phyloP scores from a whole-genome alignment of 768 basidiomycete species.

The Termitomyces sp. region DNA sequence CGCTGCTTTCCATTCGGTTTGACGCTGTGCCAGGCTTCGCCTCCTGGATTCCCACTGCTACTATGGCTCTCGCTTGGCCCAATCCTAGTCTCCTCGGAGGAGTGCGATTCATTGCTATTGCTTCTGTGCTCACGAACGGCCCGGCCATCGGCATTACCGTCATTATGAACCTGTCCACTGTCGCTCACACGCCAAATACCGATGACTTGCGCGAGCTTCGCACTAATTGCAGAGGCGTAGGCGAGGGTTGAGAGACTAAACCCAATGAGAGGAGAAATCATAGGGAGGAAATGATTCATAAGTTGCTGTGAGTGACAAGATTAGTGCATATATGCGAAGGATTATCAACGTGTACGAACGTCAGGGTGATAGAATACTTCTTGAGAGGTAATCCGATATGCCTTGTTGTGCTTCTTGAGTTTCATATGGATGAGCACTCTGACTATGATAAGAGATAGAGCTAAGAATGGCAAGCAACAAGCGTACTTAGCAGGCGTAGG shows the following conservation, averaged over 20 bases:
- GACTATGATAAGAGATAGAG: not conserved
- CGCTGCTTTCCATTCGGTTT: not conserved
- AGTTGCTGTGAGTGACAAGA: slow-evolving; percentile 16
- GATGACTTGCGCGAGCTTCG: slow-evolving; percentile 23
- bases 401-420: slow-evolving; percentile 36
- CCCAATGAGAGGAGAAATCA: slow-evolving; percentile 15
- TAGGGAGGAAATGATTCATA: slow-evolving; percentile 16
- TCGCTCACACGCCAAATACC: slow-evolving; percentile 21
- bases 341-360: slow-evolving; percentile 11
- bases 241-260: slow-evolving; percentile 13
- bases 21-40: not conserved
- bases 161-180: not conserved
- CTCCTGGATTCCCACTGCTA: not conserved
- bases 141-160: not conserved
- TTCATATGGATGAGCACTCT: slow-evolving; percentile 47
- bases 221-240: slow-evolving; percentile 15
- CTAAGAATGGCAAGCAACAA: not conserved
- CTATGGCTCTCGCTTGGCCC: not conserved
- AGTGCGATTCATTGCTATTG: not conserved
- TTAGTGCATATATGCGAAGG: slow-evolving; percentile 3
- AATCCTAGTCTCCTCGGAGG: not conserved
- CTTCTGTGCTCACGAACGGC: not conserved
- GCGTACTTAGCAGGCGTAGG: slow-evolving; percentile 43
- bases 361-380: slow-evolving; percentile 40
- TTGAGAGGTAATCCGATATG: slow-evolving; percentile 45